Base-by-base conservation (phyloP, 257 asterid species). In the Salvia splendens region DNA sequence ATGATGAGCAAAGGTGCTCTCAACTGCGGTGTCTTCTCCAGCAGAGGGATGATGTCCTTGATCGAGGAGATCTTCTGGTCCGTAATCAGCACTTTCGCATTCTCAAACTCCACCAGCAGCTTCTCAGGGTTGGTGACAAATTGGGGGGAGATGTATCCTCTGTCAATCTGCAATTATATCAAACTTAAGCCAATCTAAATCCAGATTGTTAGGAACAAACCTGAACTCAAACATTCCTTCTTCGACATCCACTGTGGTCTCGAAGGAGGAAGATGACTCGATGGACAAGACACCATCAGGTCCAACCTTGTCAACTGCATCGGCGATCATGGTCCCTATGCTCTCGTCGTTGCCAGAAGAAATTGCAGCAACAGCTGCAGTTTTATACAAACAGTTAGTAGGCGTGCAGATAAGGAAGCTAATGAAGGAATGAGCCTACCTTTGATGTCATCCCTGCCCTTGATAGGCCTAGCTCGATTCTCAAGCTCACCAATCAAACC, bases 201-300 rank as follows among this genome's bases (percentile, higher is more conserved):
- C 42, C 8, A 36, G 17, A 35, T 62, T 15, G 47, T 12, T 10
- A 12, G 11, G 38, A 38, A 16, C 45, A 48, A 12, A 40, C 28
- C 10, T 10, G 33, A 56, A 53, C 42, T 6, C 24, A 3, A 17
- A 73, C 0, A 93, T 93, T 77, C 97, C 97, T 67, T 93, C 97
- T 84, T 93, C 99, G 47, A 93, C 99, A 50, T 90, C 97, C 14
- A 93, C 91, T 12, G 99, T 86, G 11, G 99, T 93, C 79, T 90
- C 97, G 70, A 93, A 93, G 49, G 97, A 93, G 61, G 97, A 90
- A 1, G 99, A 93, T 17, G 97, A 93, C 85, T 93, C 99, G 5
- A 93, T 93, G 71, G 99, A 93, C 58, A 93, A 79, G 64, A 93
- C 99, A 75, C 99, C 99, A 77, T 90, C 97, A 5, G 99, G 97